Evolutionary conservation across 2,329 filamentous ascomycete genomes (phyloP).

Genomic region (Amesomyces nigricolor): DNA sequence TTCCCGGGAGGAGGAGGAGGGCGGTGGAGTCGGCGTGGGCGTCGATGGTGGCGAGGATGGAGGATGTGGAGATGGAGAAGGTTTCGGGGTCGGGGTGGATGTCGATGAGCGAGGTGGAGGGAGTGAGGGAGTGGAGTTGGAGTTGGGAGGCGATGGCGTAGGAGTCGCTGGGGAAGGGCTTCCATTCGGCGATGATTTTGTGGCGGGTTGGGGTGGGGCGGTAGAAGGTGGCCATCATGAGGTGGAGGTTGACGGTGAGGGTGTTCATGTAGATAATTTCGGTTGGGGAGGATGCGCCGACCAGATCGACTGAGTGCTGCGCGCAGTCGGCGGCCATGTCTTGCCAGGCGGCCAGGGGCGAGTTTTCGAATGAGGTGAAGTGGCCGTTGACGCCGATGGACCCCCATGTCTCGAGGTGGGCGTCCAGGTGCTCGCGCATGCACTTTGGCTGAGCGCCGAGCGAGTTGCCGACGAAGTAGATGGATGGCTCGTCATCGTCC

Average conservation of each 20-base stretch:
- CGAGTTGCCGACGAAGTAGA: constrained; percentile 89
- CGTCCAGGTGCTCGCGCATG: constrained; percentile 58
- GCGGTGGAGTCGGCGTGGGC: constrained; percentile 67
- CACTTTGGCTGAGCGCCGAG: constrained; percentile 75
- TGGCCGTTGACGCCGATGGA: constrained; percentile 81
- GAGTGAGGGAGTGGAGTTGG: constrained; percentile 60
- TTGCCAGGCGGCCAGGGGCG: constrained; percentile 66
- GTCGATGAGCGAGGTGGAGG: constrained; percentile 64
- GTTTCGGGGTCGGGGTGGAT: constrained; percentile 61
- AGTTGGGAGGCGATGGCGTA: constrained; percentile 83
- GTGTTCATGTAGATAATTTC: constrained; percentile 89
- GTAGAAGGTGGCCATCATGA: constrained; percentile 83
- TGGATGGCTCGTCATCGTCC: constrained; percentile 43
- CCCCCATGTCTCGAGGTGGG: constrained; percentile 78
- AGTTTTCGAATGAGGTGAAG: constrained; percentile 63
- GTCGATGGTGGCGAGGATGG: constrained; percentile 69
- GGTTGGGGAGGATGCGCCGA: constrained; percentile 59
- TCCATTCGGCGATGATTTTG: constrained; percentile 85
- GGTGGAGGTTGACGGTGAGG: constrained; percentile 73
- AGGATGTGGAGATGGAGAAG: constrained; percentile 59
- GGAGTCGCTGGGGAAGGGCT: constrained; percentile 85
- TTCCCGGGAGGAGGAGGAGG: constrained; percentile 73
- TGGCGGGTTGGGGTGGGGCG: constrained; percentile 56
- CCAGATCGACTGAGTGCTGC: constrained; percentile 62
- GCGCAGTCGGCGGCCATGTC: constrained; percentile 73